Evolutionary conservation across 1,284 basidiomycete species (phyloP).

Genomic region (Trichosporon inkin): DNA sequence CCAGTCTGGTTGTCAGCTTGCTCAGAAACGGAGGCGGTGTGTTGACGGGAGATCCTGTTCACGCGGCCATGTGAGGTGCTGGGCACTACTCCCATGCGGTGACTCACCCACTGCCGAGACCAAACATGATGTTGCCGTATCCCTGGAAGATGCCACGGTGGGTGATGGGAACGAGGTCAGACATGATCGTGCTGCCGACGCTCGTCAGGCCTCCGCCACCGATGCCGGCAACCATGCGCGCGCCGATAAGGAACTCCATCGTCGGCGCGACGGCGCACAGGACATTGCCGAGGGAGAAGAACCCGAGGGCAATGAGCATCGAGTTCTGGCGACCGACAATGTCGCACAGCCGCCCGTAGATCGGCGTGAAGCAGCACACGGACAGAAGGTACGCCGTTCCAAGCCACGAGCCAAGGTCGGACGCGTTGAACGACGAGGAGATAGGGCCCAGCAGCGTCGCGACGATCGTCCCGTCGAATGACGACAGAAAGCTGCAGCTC

Average conservation of each 20-base stretch:
- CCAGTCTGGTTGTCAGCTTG: slow-evolving; percentile 58
- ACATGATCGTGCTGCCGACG: slow-evolving; percentile 43
- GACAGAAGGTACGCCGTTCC: slow-evolving; percentile 75
- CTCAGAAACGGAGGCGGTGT: background rate
- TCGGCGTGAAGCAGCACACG: slow-evolving; percentile 80
- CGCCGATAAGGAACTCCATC: slow-evolving; percentile 75
- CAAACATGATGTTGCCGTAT: slow-evolving; percentile 68
- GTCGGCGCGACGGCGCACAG: slow-evolving; percentile 75
- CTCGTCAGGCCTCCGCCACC: slow-evolving; percentile 69
- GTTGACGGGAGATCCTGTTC: background rate
- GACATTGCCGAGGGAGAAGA: slow-evolving; percentile 78
- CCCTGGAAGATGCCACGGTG: slow-evolving; percentile 85
- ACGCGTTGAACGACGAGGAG: slow-evolving; percentile 46
- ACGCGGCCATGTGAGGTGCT: background rate
- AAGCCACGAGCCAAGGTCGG: slow-evolving; percentile 70
- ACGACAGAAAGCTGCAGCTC: slow-evolving; percentile 60
- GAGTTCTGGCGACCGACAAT: slow-evolving; percentile 77
- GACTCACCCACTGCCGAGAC: slow-evolving; percentile 53
- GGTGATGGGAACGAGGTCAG: slow-evolving; percentile 59
- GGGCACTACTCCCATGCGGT: background rate
- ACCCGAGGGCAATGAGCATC: slow-evolving; percentile 63
- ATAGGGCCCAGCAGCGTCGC: slow-evolving; percentile 58
- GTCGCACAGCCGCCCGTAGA: slow-evolving; percentile 82
- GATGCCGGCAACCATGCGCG: slow-evolving; percentile 79
- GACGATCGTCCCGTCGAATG: slow-evolving; percentile 64